Evolutionary conservation across 1,284 basidiomycete species (phyloP), one percentile per base, ranked within the genome.

Genomic region (Malassezia dermatis): DNA sequence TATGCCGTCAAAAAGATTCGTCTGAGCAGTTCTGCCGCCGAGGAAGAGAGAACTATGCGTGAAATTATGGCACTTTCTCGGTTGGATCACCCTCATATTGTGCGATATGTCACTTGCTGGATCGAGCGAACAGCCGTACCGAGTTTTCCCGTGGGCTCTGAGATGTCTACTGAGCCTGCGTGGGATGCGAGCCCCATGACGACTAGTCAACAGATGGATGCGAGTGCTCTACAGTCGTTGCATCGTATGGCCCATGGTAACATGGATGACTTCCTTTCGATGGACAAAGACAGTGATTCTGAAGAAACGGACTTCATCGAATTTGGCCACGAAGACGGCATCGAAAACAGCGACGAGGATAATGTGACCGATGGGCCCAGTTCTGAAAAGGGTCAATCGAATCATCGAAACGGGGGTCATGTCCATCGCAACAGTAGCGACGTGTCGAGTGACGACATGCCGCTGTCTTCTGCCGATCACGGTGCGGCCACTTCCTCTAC

Each of bases 1-100:
- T 74, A 65, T 42, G 85, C 87, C 4, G 82, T 87, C 62, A 94
- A 96, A 79, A 93, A 94, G 76, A 84, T 96, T 67, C 84, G 84
- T 52, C 79, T 95, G 15, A 67, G 73, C 10, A 82, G 84, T 45
- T 84, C 84, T 0, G 80, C 80, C 40, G 85, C 88, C 60, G 86
- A 84, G 58, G 88, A 91, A 69, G 83, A 81, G 50, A 88, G 86
- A 75, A 90, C 94, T 53, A 86, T 89, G 68, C 82, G 91, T 10
- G 90, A 95, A 75, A 89, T 95, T 48, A 88, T 88, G 61, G 86
- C 88, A 0, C 78, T 95, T 17, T 89, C 87, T 60, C 80, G 86
- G 34, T 81, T 94, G 19, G 86, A 85, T 44, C 89, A 95, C 74
- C 83, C 86, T 11, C 87, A 86, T 76, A 88, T 96, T 60, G 90